These are phyloP conservation scores for Penicillium sp. DNA, from an alignment of 2,329 filamentous ascomycete species.

Conservation along the genomic window DNA sequence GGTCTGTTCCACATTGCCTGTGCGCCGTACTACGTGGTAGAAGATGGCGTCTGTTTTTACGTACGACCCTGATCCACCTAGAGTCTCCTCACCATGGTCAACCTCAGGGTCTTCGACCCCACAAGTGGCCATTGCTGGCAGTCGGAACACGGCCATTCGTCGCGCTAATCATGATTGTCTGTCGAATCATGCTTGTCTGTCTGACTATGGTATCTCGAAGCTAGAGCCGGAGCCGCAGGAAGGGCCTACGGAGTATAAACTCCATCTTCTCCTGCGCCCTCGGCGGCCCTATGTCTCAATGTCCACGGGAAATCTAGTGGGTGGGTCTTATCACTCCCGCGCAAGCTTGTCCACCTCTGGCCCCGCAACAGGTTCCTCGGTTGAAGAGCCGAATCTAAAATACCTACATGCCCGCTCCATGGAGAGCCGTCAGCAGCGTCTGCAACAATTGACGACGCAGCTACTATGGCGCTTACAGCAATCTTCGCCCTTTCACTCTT, in stretches of 20 bases:
- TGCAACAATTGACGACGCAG: constrained; percentile 93
- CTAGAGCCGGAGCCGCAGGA: constrained; percentile 90
- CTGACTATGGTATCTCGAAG: constrained; percentile 71
- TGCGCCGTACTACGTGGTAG: neutral
- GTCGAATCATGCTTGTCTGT: constrained; percentile 43
- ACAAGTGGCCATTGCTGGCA: constrained; percentile 35
- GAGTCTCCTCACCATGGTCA: constrained; percentile 90
- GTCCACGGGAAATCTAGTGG: constrained; percentile 65
- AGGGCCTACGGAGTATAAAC: constrained; percentile 94
- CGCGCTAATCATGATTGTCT: constrained; percentile 38
- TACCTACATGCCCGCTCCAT: constrained; percentile 57
- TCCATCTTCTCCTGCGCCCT: constrained; percentile 83
- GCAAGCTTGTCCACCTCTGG: constrained; percentile 28
- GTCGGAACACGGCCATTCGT: constrained; percentile 28
- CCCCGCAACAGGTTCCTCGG: constrained; percentile 28
- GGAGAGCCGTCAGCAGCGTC: constrained; percentile 78
- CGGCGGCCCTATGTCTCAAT: constrained; percentile 74
- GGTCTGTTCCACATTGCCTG: neutral
- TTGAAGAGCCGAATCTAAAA: constrained; percentile 39
- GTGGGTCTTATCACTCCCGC: constrained; percentile 57
- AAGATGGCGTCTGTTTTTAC: constrained; percentile 94
- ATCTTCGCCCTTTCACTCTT: constrained; percentile 87
- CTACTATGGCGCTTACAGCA: constrained; percentile 94
- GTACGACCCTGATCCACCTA: constrained; percentile 83
- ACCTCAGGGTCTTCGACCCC: constrained; percentile 56